These are phyloP conservation scores for Fraxinus pennsylvanica DNA, from an alignment of 257 asterid genomes.

Conservation along the genomic window DNA sequence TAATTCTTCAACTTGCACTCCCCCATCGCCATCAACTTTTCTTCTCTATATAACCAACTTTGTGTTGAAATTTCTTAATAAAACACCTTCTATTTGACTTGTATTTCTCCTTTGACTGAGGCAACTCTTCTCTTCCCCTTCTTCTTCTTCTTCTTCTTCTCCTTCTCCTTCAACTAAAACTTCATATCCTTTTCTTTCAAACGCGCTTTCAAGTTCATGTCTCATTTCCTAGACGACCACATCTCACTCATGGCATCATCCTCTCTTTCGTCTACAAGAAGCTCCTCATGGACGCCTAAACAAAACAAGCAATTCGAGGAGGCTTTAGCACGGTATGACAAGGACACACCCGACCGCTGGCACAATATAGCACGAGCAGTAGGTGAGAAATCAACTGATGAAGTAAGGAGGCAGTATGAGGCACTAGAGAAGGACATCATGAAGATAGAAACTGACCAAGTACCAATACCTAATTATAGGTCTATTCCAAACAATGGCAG, in stretches of 20 bases:
- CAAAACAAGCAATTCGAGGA: constrained; percentile 63
- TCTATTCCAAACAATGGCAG: no score
- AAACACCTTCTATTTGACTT: constrained; percentile 31
- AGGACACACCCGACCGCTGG: constrained; percentile 60
- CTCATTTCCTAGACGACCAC: background rate
- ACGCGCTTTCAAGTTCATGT: background rate
- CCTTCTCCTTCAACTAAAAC: background rate
- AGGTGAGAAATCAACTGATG: constrained; percentile 48
- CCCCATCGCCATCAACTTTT: constrained; percentile 32
- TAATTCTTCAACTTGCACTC: constrained; percentile 47
- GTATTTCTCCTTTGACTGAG: constrained; percentile 33
- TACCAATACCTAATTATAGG: no score
- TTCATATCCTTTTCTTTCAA: background rate
- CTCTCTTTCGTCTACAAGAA: constrained; percentile 43
- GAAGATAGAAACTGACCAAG: no score
- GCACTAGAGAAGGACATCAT: background rate
- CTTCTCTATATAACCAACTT: constrained; percentile 45
- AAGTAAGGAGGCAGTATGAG: constrained; percentile 55
- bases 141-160: background rate
- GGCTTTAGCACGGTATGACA: constrained; percentile 53
- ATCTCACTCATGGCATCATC: constrained; percentile 57
- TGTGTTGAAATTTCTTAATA: constrained; percentile 29
- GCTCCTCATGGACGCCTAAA: constrained; percentile 46
- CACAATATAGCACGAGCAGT: constrained; percentile 51
- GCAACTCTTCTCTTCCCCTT: constrained; percentile 4